Conservation (phyloP, 1,284 basidiomycete species). For the Anthracocystis setariae region DNA sequence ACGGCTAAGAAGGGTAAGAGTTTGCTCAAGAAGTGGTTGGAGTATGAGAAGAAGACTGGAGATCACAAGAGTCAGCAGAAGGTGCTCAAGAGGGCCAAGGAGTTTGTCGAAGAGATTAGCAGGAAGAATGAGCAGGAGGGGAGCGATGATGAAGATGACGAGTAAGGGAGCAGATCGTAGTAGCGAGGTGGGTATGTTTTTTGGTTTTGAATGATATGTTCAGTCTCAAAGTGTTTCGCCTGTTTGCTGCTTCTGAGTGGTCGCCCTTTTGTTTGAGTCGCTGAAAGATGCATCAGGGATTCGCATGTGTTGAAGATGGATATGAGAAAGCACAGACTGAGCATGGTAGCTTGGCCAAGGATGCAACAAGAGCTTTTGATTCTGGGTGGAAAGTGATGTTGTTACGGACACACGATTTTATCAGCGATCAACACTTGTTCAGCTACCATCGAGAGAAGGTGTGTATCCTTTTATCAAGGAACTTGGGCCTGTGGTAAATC, state of each 20-base stretch:
- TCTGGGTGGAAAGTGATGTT: background rate
- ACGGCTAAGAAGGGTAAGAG: conserved; percentile 94
- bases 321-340: too few relatives aligned
- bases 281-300: too few relatives aligned
- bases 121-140: conserved; percentile 23
- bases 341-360: too few relatives aligned
- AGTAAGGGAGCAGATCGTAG: conserved; percentile 7
- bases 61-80: conserved; percentile 82
- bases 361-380: too few relatives aligned
- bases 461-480: too few relatives aligned
- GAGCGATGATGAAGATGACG: conserved; percentile 28
- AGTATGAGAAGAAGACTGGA: conserved; percentile 85
- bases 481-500: too few relatives aligned
- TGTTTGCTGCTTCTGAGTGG: background rate
- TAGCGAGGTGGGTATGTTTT: background rate
- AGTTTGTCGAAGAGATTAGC: conserved; percentile 70
- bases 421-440: too few relatives aligned
- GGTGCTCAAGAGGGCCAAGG: conserved; percentile 87
- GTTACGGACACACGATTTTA: too few relatives aligned
- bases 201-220: conserved; percentile 6
- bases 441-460: too few relatives aligned
- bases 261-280: too few relatives aligned
- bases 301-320: too few relatives aligned
- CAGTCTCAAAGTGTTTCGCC: background rate
- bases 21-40: conserved; percentile 88